Base-by-base conservation (phyloP, 139 green algal genomes). In the Medakamo hakoo region DNA sequence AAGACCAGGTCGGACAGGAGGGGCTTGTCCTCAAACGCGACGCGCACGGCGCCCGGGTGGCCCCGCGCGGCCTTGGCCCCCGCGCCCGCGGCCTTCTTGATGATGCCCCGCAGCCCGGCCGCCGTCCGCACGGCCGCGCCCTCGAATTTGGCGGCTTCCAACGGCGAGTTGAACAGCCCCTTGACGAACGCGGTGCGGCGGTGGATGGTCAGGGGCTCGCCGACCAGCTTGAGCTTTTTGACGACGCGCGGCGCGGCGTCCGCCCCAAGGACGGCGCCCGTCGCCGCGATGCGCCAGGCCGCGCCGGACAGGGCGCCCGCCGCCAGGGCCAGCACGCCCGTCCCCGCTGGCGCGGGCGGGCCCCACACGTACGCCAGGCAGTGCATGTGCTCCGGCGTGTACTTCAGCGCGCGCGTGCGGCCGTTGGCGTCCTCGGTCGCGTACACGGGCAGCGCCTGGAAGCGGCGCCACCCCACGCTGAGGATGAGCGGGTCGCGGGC, bases 161-260 rank as follows among this genome's bases (percentile, higher is more conserved):
- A 73, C 48, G 73, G 49, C 55, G 66, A 84, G 69, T 80, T 95
- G 82, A 98, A 98, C 91, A 98, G 95, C 70, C 85, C 88, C 28
- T 74, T 73, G 16, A 99, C 67, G 70, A 97, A 99, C 18, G 89
- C 90, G 0, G 88, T 98, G 83, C 96, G 83, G 31, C 81, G 80
- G 59, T 83, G 70, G 57, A 93, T 81, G 67, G 91, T 94, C 68
- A 80, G 82, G 3, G 91, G 91, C 1, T 76, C 77, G 27, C 90
- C 90, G 40, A 95, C 86, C 64, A 97, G 85, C 84, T 97, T 97
- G 26, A 97, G 82, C 80, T 97, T 97, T 76, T 97, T 97, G 59
- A 95, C 80, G 16, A 95, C 25, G 27, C 60, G 27, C n/a, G 73
- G 62, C 1, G 78, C 73, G 2, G 88, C 82, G 60, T 97, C 90